Percentiles rank a stretch among this genome's conserved stretches.
These are phyloP conservation scores for Amanita polypyramis DNA, from an alignment of 768 basidiomycete genomes.

Conservation along the genomic window DNA sequence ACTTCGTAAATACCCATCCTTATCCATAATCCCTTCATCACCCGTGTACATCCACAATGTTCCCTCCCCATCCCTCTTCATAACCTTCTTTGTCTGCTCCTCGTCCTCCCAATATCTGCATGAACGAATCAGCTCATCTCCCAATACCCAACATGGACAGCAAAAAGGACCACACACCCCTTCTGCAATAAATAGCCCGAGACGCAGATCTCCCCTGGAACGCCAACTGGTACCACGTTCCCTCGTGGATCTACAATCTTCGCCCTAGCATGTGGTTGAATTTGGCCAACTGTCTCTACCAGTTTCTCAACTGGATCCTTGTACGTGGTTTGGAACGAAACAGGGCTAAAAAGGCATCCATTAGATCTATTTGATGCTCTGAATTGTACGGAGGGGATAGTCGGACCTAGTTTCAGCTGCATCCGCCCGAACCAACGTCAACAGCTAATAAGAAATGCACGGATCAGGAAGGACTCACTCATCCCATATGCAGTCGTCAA, in stretches of 20 bases:
- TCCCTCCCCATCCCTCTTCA: constrained; percentile 43
- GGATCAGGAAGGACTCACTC: constrained; percentile 24
- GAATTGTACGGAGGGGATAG: too few species aligned
- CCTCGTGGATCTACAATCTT: constrained; percentile 55
- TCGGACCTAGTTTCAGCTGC: not conserved
- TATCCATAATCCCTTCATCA: constrained; percentile 73
- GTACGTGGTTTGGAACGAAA: constrained; percentile 72
- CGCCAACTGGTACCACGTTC: constrained; percentile 58
- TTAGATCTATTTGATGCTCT: too few species aligned
- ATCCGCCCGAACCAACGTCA: too few species aligned
- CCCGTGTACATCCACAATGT: constrained; percentile 78
- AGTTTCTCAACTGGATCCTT: constrained; percentile 63
- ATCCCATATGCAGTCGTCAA: constrained; percentile 79
- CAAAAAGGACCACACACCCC: constrained; percentile 36
- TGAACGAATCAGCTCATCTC: not conserved
- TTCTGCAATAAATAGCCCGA: constrained; percentile 74
- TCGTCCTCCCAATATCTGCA: constrained; percentile 69
- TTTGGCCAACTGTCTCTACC: constrained; percentile 72
- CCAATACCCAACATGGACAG: not conserved
- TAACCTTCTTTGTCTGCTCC: constrained; percentile 53
- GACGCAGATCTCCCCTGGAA: constrained; percentile 64
- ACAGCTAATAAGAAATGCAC: too few species aligned
- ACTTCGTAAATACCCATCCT: constrained; percentile 75
- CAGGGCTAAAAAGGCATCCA: constrained; percentile 38
- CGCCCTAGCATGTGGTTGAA: constrained; percentile 69